Evolutionary conservation across 495 filamentous ascomycete species (phyloP), one percentile per base, ranked within the genome.

Genomic region (Penicillium dipodomyicola): DNA sequence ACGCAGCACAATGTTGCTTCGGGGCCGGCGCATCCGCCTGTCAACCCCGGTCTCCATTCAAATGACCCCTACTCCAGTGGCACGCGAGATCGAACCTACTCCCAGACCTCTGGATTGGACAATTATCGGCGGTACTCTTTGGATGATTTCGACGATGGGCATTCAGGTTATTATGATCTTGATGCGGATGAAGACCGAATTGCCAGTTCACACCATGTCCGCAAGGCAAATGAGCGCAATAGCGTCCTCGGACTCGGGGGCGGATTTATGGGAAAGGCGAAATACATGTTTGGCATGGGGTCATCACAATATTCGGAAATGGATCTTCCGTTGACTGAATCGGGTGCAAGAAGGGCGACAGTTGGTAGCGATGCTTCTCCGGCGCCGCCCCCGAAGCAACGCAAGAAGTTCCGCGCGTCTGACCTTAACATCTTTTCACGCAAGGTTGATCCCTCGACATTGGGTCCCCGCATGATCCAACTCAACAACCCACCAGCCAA

Each of bases 401-500:
- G 71, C 29, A 90, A 85, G 75, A 86, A 79, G 63, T 83, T 86
- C 59, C 78, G 81, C 64, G 75, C 83, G 45, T 82, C 85, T 57
- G 89, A 84, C 52, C 93, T 97, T 81, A 97, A 89, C 71, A 90
- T 93, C n/a, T 91, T 97, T 68, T 90, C 91, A 11, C 77, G 87
- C 43, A 93, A 92, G 68, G 80, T 84, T 32, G 95, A 99, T 69
- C 90, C 92, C 2, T 91, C 92, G 39, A 93, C 87, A 5, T 72
- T 97, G 42, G 95, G 95, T 1, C 95, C 95, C 44, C 83, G 95
- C 39, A 85, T 96, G 59, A 97, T 99, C 69, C 85, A 95, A 69
- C 82, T 99, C 69, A 99, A 99, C 79, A 97, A 99, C 69, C 91
- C 93, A 9, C 92, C 93, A 5, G 93, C 93, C 20, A 99, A 99